Conservation (phyloP, 208 protist species). For the Acanthamoeba triangularis region DNA sequence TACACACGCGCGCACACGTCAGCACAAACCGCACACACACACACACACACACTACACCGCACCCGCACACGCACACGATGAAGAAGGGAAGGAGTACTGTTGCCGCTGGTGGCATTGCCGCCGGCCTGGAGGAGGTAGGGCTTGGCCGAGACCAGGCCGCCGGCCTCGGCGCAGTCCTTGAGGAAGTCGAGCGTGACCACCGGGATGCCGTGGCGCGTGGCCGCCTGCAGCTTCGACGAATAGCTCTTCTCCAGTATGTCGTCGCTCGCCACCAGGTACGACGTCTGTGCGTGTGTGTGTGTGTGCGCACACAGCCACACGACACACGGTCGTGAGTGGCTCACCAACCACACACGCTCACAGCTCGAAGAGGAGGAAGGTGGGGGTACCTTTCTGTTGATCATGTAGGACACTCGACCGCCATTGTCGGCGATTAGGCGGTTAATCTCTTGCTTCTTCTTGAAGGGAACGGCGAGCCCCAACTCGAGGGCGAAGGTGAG, state of each 20-base stretch:
- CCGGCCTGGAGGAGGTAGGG: slow-evolving; percentile 46
- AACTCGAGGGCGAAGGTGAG: slow-evolving; percentile 37
- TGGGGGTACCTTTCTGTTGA: slow-evolving; percentile 71
- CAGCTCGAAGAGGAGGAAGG: no score
- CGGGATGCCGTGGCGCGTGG: slow-evolving; percentile 40
- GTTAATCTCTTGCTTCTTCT: slow-evolving; percentile 69
- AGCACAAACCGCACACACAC: no score
- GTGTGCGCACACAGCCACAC: neutral
- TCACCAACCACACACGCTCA: no score
- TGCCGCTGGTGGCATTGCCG: neutral
- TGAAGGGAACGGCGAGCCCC: slow-evolving; percentile 24
- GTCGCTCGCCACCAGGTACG: slow-evolving; percentile 48
- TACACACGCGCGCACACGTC: no score
- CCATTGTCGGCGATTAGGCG: slow-evolving; percentile 51
- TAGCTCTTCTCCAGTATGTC: slow-evolving; percentile 65
- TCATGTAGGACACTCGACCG: slow-evolving; percentile 62
- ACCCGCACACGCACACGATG: neutral
- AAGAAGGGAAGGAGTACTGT: neutral
- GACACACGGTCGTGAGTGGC: no score
- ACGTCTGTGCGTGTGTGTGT: neutral
- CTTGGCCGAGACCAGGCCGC: slow-evolving; percentile 31
- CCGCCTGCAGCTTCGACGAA: slow-evolving; percentile 53
- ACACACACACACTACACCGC: no score
- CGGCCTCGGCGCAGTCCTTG: slow-evolving; percentile 52
- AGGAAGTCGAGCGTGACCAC: slow-evolving; percentile 67